Percentiles rank a stretch among this genome's conserved stretches.
These are phyloP conservation scores for Rhodotorula glutinis DNA, from an alignment of 1,284 basidiomycete genomes.

Conservation along the genomic window DNA sequence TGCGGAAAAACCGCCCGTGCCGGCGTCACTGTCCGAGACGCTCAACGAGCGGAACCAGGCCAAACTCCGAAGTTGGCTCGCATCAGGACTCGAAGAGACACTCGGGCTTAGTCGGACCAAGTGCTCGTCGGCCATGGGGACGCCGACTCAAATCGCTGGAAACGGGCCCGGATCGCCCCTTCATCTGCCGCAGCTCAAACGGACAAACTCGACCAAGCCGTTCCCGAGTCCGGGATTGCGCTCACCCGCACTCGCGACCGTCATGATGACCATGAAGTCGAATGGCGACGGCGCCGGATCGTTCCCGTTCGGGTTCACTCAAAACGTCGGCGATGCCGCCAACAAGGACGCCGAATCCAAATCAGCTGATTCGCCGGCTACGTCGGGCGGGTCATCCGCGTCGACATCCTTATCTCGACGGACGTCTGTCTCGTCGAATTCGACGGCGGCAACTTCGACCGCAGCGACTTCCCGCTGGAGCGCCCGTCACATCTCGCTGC, in stretches of 20 bases:
- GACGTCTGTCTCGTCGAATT: neutral
- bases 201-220: neutral
- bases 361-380: neutral
- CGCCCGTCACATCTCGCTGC: conserved; percentile 9
- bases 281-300: neutral
- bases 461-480: neutral
- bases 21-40: neutral
- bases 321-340: neutral
- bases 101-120: neutral
- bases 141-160: too few species aligned
- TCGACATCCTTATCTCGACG: neutral
- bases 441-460: neutral
- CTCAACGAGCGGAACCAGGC: conserved; percentile 3
- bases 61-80: neutral
- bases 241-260: neutral
- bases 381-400: neutral
- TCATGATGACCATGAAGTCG: neutral
- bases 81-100: neutral
- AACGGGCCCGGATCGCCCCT: neutral
- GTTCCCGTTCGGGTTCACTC: conserved; percentile 2
- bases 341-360: too few species aligned
- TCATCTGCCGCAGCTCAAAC: neutral
- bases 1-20: neutral
- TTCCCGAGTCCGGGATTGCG: neutral
- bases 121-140: neutral